Evolutionary conservation across 2,329 filamentous ascomycete species (phyloP), one percentile per base, ranked within the genome.

Genomic region (Ophiostoma piceae): DNA sequence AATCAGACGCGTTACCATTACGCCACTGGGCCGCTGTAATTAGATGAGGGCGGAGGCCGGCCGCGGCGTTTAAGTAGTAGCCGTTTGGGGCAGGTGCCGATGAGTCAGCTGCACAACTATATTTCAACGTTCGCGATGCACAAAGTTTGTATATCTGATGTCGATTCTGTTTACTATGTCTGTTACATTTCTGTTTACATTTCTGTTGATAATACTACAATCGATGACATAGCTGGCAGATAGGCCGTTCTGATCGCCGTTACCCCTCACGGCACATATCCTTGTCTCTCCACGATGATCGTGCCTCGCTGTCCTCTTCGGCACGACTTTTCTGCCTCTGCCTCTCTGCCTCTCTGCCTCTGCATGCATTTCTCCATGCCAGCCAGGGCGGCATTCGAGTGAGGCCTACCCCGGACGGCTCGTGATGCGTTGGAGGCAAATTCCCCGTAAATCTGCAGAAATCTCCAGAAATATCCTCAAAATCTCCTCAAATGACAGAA

Each of bases 1-100:
- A 71, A 71, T 71, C 70, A 68, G 70, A 71, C 68, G 70, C 70
- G 70, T 69, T 71, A 71, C 70, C 70, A 71, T 71, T 71, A 68
- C 70, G 70, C 70, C 70, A 71, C 70, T 71, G 68, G 70, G 60
- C 70, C 32, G 4, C 8, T 35, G 35, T 35, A 35, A 35, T 47
- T 47, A 12, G 47, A 37, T 32, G 35, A 68, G 12, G 26, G 47
- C 29, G 29, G 57, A 35, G 32, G 29, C 29, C 16, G 32, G 12
- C 16, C 65, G 54, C 39, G n/a, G 57, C 8, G 12, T 11, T n/a
- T 26, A 65, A 68, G 68, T 64, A 66, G 66, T 60, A 47, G 51
- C 51, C 54, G 41, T 41, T 64, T 64, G 29, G 12, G 32, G 54
- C 22, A 32, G 29, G 16, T 14, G 16, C 60, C 29, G 60, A 37